Evolutionary conservation across 2,329 filamentous ascomycete genomes (phyloP).

Genomic region (Pyrenophora graminea): DNA sequence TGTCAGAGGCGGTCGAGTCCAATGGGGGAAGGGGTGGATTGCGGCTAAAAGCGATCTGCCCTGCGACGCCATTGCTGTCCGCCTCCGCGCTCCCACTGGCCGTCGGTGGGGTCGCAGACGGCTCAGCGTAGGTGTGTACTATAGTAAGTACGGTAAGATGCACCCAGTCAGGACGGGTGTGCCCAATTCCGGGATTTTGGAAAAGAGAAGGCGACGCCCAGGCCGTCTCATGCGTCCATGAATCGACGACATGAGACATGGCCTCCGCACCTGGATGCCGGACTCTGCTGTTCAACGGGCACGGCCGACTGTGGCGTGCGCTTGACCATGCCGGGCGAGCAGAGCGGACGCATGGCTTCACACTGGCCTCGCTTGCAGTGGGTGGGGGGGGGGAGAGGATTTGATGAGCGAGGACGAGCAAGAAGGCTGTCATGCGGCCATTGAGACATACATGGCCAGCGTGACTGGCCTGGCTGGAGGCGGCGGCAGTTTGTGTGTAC

Average conservation of each 20-base stretch:
- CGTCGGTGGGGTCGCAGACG: constrained; percentile 5
- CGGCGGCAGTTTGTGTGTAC: neutral
- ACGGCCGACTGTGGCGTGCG: constrained; percentile 26
- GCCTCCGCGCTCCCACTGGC: constrained; percentile 15
- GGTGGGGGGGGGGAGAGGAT: too few species aligned
- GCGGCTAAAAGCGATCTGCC: constrained; percentile 23
- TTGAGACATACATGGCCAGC: too few species aligned
- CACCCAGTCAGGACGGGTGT: constrained; percentile 22
- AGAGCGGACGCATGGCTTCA: constrained; percentile 2
- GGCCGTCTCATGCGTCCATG: constrained; percentile 30
- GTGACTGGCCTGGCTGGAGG: too few species aligned
- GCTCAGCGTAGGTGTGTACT: neutral
- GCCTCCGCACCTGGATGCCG: constrained; percentile 29
- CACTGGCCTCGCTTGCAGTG: too few species aligned
- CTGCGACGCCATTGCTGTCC: constrained; percentile 21
- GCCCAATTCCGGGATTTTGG: constrained; percentile 34
- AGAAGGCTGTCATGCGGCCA: too few species aligned
- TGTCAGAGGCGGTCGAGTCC: constrained; percentile 13
- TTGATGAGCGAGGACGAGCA: too few species aligned
- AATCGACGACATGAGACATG: constrained; percentile 29
- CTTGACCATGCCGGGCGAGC: constrained; percentile 15
- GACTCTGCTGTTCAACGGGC: constrained; percentile 24
- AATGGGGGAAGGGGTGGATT: constrained; percentile 13
- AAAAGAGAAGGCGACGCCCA: constrained; percentile 28
- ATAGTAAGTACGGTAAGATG: neutral